Evolutionary conservation across 2,329 filamentous ascomycete species (phyloP), one percentile per base, ranked within the genome.

Genomic region (Neofusicoccum sp.): DNA sequence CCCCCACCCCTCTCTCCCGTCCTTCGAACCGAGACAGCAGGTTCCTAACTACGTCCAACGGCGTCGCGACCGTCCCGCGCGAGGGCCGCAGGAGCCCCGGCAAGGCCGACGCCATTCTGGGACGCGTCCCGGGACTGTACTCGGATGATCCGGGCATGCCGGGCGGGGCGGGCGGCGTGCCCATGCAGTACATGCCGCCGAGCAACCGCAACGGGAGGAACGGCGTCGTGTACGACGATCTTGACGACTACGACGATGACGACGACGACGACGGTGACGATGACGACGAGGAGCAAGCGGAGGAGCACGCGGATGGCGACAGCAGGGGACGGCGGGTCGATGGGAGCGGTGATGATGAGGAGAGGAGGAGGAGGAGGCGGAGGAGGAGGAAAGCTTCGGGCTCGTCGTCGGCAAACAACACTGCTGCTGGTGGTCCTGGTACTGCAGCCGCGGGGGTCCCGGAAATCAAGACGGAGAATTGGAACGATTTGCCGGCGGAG

Each of bases 401-500:
- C 20, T 20, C 20, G 20, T 20, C 20, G 20, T 20, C 64, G 69
- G 73, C 11, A 33, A 20, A 20, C 33, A 11, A 20, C 28, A 6
- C 33, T 14, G 34, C 28, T 12, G 24, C 41, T 12, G 16, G 14
- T 9, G 26, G 47, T 58, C 51, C 28, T 40, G 41, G 61, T 60
- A 58, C 63, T 6, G 7, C 44, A 1, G 7, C 26, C 9, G 9
- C 58, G 20, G 20, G 26, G 6, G 16, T 41, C 3, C 38, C 51
- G 41, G 62, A 68, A 3, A 64, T 62, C 61, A 44, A 54, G 48
- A 77, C 72, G 8, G 69, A 68, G 44, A 76, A 79, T 58, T 81
- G 79, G 79, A 81, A 81, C 59, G 79, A 81, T 61, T 69, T 81
- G 4, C 79, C 79, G 12, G 78, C 79, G 4, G 79, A 78, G 16